A percentile compares a stretch with the other conserved stretches of the same genome.
Evolutionary conservation across 2,329 filamentous ascomycete genomes (phyloP).

Genomic region (Pseudodiploospora longispora): DNA sequence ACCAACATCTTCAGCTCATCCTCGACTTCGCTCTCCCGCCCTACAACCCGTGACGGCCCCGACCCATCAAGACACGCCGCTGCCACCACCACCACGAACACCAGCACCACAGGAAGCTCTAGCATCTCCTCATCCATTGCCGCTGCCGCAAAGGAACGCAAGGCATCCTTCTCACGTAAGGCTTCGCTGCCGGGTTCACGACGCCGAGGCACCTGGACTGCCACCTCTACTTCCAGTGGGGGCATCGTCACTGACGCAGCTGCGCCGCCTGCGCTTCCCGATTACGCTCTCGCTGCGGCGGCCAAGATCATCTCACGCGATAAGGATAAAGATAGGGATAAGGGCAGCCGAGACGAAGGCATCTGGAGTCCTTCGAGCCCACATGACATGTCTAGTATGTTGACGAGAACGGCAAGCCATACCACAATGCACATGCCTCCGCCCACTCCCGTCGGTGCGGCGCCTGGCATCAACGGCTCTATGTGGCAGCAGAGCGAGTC

Average conservation of each 20-base stretch:
- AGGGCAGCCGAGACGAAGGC: constrained; percentile 11
- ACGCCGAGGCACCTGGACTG: constrained; percentile 28
- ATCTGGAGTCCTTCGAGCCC: constrained; percentile 11
- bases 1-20: constrained; percentile 26
- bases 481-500: constrained; percentile 37
- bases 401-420: constrained; percentile 7
- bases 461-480: constrained; percentile 3
- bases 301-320: constrained; percentile 31
- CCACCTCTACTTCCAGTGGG: constrained; percentile 27
- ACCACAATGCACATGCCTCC: constrained; percentile 12
- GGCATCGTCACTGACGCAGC: constrained; percentile 35
- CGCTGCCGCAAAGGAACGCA: constrained; percentile 33
- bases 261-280: constrained; percentile 45
- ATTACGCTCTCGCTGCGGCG: constrained; percentile 43
- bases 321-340: constrained; percentile 5
- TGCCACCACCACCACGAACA: background rate
- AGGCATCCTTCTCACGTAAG: constrained; percentile 46
- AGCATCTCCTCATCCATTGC: constrained; percentile 8
- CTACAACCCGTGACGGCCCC: constrained; percentile 28
- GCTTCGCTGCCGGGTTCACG: constrained; percentile 42
- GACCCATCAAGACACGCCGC: constrained; percentile 2
- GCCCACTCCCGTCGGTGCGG: constrained; percentile 9
- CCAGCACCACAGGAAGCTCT: constrained; percentile 16
- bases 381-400: constrained; percentile 5
- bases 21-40: constrained; percentile 22